phyloP scores from a whole-genome alignment of 306 rosid genomes.

The Myrica gale region DNA sequence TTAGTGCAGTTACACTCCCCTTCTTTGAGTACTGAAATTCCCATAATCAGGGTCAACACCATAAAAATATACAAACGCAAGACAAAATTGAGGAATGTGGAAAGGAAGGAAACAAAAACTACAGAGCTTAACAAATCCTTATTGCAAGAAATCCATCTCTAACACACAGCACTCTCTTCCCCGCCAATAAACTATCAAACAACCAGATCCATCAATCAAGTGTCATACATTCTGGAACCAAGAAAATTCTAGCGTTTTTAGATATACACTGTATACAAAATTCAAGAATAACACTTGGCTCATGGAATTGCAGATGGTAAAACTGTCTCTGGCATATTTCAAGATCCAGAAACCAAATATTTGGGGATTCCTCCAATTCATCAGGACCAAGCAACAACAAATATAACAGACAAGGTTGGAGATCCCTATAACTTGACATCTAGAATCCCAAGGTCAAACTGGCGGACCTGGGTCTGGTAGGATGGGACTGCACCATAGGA shows the following conservation, averaged over 20 bases:
- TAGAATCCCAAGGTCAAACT: not conserved
- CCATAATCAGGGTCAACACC: constrained; percentile 20
- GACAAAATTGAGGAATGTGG: not conserved
- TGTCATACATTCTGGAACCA: not conserved
- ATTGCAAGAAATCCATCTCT: not conserved
- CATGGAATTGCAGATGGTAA: not conserved
- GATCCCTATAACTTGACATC: not conserved
- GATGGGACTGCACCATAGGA: not conserved
- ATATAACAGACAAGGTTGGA: not conserved
- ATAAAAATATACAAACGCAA: not conserved
- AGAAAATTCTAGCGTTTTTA: not conserved
- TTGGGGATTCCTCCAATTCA: not conserved
- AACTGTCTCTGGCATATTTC: not conserved
- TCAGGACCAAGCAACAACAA: constrained; percentile 1
- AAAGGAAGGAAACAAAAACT: not conserved
- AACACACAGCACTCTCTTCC: not conserved
- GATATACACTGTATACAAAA: not conserved
- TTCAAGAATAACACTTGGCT: not conserved
- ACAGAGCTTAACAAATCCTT: not conserved
- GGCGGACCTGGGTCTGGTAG: not conserved
- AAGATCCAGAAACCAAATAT: not conserved
- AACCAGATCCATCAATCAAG: not conserved
- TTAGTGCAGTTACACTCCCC: constrained; percentile 78
- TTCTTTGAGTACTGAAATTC: constrained; percentile 59
- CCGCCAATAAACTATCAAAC: not conserved